Evolutionary conservation across 306 rosid species (phyloP).

Genomic region (Vigna hirtella): DNA sequence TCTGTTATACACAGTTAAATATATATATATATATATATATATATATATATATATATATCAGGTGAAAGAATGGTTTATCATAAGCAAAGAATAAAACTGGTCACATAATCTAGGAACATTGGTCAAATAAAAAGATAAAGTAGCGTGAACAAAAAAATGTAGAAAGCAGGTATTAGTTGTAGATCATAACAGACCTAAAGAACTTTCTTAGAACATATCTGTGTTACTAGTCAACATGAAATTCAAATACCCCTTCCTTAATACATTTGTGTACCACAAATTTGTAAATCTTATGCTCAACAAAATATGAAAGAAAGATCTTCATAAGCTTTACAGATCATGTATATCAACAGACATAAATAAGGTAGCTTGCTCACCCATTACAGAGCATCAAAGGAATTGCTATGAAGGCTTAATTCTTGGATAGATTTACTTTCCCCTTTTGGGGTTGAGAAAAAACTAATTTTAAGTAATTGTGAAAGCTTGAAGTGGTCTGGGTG

Average conservation of each 20-base stretch:
- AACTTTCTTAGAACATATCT: background rate
- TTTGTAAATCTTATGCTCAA: conserved; percentile 19
- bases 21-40: no score
- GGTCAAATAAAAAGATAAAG: conserved; percentile 1
- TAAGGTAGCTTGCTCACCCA: conserved; percentile 19
- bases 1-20: no score
- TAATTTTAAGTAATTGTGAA: conserved; percentile 4
- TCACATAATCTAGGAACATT: background rate
- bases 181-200: background rate
- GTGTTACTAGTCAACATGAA: background rate
- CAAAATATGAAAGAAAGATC: background rate
- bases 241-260: conserved; percentile 23
- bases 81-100: background rate
- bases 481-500: conserved; percentile 25
- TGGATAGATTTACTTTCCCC: background rate
- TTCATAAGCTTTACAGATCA: conserved; percentile 23
- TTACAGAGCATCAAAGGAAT: background rate
- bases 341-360: background rate
- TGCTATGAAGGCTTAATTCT: conserved; percentile 8
- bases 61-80: background rate
- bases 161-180: background rate
- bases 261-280: background rate
- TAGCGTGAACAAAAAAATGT: background rate
- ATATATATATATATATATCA: no score
- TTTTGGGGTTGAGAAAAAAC: background rate